Conservation (phyloP, 163 green algal species). For the Scenedesmus sp. region DNA sequence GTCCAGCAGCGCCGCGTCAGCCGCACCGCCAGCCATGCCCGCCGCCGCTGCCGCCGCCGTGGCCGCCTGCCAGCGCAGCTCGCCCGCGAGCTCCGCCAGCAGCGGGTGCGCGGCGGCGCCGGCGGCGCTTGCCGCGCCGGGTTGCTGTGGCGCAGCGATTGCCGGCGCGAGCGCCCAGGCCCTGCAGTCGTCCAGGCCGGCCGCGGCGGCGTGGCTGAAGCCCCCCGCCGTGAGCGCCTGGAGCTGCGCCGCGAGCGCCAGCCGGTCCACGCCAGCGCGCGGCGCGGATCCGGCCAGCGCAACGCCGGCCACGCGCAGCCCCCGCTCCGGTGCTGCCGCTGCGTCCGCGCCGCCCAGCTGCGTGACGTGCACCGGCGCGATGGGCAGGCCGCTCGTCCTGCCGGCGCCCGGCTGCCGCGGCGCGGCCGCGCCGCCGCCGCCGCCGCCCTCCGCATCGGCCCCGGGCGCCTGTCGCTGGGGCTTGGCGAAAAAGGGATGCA, state of each 20-base stretch:
- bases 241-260: no score
- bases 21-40: neutral
- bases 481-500: conserved; percentile 40
- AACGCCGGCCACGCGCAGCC: no score
- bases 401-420: conserved; percentile 5
- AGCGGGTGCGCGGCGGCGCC: neutral
- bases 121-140: neutral
- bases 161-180: neutral
- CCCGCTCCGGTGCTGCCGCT: conserved; percentile 38
- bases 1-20: conserved; percentile 13
- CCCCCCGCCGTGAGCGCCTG: neutral
- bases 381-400: conserved; percentile 3
- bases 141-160: neutral
- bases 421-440: neutral
- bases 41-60: conserved; percentile 28
- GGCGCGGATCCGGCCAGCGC: no score
- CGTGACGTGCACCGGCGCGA: conserved; percentile 31
- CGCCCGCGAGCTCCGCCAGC: neutral
- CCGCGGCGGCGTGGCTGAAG: neutral
- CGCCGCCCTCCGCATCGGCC: neutral
- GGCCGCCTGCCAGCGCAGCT: conserved; percentile 13
- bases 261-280: no score
- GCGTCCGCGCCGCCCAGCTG: neutral
- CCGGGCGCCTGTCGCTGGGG: neutral
- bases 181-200: conserved; percentile 4